Percentiles rank a stretch among this genome's conserved stretches.
phyloP scores from a whole-genome alignment of 352 stramenopile species.

The Phytopythium montanum region DNA sequence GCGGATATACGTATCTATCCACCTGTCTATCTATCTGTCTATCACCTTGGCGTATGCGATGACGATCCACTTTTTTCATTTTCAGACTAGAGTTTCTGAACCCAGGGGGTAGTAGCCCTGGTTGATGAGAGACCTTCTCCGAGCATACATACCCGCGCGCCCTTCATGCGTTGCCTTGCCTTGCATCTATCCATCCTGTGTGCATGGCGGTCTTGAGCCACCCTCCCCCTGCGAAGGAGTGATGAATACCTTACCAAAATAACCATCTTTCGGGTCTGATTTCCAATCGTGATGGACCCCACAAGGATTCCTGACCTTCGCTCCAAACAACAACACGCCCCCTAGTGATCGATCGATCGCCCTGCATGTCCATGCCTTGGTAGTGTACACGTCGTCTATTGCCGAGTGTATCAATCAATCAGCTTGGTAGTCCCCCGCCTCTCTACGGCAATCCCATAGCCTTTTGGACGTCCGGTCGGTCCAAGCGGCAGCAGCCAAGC shows the following conservation, averaged over 20 bases:
- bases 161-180: slow-evolving; percentile 1
- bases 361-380: too few species aligned
- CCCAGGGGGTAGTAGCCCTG: slow-evolving; percentile 82
- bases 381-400: slow-evolving; percentile 2
- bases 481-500: slow-evolving; percentile 78
- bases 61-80: slow-evolving; percentile 77
- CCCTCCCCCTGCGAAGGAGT: slow-evolving; percentile 60
- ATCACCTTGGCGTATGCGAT: slow-evolving; percentile 40
- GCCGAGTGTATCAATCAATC: background rate
- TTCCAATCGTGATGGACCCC: slow-evolving; percentile 81
- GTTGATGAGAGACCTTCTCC: slow-evolving; percentile 70
- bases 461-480: slow-evolving; percentile 62
- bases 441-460: slow-evolving; percentile 60
- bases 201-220: background rate
- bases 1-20: slow-evolving; percentile 7
- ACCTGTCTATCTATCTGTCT: background rate
- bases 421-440: too few species aligned
- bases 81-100: slow-evolving; percentile 93
- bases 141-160: too few species aligned
- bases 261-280: slow-evolving; percentile 92
- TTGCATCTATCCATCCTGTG: background rate
- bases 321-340: slow-evolving; percentile 9
- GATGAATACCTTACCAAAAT: slow-evolving; percentile 80
- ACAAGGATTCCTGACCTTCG: slow-evolving; percentile 79
- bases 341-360: background rate